Evolutionary conservation across 768 basidiomycete genomes (phyloP).

Genomic region (Neoboletus subvelutipes): DNA sequence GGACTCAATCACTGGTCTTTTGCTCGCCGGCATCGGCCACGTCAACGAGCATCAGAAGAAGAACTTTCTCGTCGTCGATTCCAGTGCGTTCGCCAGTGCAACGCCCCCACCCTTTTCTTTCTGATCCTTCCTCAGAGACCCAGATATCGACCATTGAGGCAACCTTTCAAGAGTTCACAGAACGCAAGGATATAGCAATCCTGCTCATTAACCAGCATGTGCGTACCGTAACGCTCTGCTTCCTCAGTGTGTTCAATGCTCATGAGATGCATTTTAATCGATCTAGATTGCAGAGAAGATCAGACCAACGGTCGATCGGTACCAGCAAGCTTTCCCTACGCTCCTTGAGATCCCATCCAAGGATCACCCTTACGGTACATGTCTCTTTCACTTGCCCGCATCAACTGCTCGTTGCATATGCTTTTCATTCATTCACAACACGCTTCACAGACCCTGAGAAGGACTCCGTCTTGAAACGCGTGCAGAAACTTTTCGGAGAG

Average conservation of each 20-base stretch:
- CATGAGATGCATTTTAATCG: slow-evolving; percentile 12
- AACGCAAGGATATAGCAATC: slow-evolving; percentile 93
- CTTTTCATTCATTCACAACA: slow-evolving; percentile 21
- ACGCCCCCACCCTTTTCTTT: background rate
- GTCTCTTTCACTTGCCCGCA: background rate
- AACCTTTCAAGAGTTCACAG: slow-evolving; percentile 92
- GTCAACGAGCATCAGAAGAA: slow-evolving; percentile 89
- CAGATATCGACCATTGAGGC: slow-evolving; percentile 87
- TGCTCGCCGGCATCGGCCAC: slow-evolving; percentile 94
- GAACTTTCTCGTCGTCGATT: slow-evolving; percentile 95
- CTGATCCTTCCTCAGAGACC: slow-evolving; percentile 61
- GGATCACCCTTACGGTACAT: slow-evolving; percentile 94
- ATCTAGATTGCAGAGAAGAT: slow-evolving; percentile 94
- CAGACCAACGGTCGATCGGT: slow-evolving; percentile 89
- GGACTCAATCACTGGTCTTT: slow-evolving; percentile 96
- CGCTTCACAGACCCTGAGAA: slow-evolving; percentile 78
- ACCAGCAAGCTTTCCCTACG: slow-evolving; percentile 95
- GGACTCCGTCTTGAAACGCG: slow-evolving; percentile 93
- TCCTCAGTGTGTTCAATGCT: slow-evolving; percentile 2
- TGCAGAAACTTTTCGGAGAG: slow-evolving; percentile 96
- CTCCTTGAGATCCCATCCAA: slow-evolving; percentile 97
- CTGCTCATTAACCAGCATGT: slow-evolving; percentile 98
- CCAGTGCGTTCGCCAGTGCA: slow-evolving; percentile 59
- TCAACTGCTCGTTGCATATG: slow-evolving; percentile 2
- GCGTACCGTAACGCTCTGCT: slow-evolving; percentile 29